Conservation (phyloP, 2,329 filamentous ascomycete species). For the Gaeumannomyces sp. region DNA sequence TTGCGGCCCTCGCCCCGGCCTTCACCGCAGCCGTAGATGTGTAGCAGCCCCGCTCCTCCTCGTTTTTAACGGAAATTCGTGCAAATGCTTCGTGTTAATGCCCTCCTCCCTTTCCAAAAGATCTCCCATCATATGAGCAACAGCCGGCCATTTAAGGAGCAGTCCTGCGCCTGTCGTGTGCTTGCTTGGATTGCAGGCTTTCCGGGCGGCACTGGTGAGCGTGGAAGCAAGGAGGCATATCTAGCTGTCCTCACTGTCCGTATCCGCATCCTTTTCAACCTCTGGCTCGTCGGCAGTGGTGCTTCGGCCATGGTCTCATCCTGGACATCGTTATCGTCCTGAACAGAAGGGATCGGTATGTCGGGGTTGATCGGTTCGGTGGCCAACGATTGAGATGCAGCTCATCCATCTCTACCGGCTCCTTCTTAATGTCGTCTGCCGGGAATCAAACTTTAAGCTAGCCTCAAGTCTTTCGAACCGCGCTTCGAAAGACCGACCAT, state of each 20-base stretch:
- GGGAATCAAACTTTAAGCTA: background rate
- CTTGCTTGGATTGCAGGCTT: conserved; percentile 71
- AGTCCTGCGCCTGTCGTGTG: conserved; percentile 88
- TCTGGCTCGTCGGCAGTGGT: background rate
- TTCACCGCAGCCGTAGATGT: conserved; percentile 74
- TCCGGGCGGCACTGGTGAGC: conserved; percentile 47
- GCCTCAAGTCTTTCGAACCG: conserved; percentile 4
- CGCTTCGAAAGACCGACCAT: background rate
- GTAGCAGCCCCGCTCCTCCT: conserved; percentile 68
- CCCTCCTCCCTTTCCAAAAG: conserved; percentile 39
- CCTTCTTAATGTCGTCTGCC: background rate
- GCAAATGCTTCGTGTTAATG: conserved; percentile 42
- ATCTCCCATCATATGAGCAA: conserved; percentile 54
- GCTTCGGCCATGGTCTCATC: background rate
- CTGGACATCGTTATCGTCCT: background rate
- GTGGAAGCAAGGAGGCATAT: conserved; percentile 36
- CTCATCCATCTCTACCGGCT: background rate
- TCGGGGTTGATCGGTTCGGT: background rate
- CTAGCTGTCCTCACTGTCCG: conserved; percentile 39
- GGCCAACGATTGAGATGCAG: background rate
- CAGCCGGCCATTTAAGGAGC: conserved; percentile 66
- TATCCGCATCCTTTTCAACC: conserved; percentile 13
- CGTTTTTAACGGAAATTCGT: conserved; percentile 69
- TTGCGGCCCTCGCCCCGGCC: conserved; percentile 52
- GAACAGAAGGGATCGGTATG: background rate